Conservation (phyloP, 2,329 filamentous ascomycete species). For the Hypomyces perniciosus region DNA sequence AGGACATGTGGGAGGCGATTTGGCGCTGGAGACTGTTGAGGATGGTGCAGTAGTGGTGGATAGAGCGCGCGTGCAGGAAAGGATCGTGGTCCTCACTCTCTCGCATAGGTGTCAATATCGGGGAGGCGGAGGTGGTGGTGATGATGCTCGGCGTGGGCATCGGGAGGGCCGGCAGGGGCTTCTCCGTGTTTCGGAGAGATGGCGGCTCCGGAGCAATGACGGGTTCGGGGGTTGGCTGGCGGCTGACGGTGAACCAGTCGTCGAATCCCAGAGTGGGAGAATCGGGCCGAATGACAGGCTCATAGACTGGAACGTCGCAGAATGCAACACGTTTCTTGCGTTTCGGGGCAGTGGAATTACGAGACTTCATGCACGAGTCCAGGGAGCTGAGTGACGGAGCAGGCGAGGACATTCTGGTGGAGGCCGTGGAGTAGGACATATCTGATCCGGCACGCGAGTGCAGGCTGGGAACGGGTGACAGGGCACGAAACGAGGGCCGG, state of each 20-base stretch:
- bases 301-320: slow-evolving; percentile 27
- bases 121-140: slow-evolving; percentile 10
- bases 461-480: slow-evolving; percentile 33
- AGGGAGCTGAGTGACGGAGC: slow-evolving; percentile 31
- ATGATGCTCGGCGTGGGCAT: slow-evolving; percentile 10
- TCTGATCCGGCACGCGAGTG: slow-evolving; percentile 43
- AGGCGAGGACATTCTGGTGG: slow-evolving; percentile 41
- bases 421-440: slow-evolving; percentile 38
- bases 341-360: slow-evolving; percentile 16
- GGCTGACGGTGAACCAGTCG: slow-evolving; percentile 27
- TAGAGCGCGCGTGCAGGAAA: slow-evolving; percentile 37
- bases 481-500: slow-evolving; percentile 34
- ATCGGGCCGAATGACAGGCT: slow-evolving; percentile 50
- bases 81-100: slow-evolving; percentile 21
- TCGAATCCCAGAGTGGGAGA: slow-evolving; percentile 55
- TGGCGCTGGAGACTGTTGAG: slow-evolving; percentile 44
- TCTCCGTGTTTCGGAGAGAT: slow-evolving; percentile 1
- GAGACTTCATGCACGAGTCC: slow-evolving; percentile 12
- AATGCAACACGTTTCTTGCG: slow-evolving; percentile 37
- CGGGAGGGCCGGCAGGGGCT: slow-evolving; percentile 3
- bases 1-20: slow-evolving; percentile 41
- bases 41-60: slow-evolving; percentile 45
- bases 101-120: no score
- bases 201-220: slow-evolving; percentile 15
- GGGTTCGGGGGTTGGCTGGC: slow-evolving; percentile 20